Conservation (phyloP, 2,329 filamentous ascomycete species). For the Venturia effusa region DNA sequence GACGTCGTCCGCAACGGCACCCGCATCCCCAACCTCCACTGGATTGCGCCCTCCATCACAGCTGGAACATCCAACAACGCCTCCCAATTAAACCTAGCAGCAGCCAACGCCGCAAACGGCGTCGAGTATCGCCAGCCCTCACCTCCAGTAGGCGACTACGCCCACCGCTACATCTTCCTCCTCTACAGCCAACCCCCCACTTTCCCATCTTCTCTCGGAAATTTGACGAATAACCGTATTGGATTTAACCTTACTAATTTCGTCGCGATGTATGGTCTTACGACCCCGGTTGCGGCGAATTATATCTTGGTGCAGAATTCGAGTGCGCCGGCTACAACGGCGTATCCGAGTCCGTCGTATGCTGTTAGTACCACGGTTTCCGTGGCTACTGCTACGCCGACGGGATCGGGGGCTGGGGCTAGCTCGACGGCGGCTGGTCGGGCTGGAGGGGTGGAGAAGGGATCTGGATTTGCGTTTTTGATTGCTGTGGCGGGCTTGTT, state of each 20-base stretch:
- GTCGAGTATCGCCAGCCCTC: constrained; percentile 1
- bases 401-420: neutral
- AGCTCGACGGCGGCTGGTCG: neutral
- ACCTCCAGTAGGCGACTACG: neutral
- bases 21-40: constrained; percentile 2
- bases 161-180: constrained; percentile 1
- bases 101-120: neutral
- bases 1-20: constrained; percentile 1
- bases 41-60: neutral
- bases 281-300: neutral
- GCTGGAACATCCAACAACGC: neutral
- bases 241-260: neutral
- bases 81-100: neutral
- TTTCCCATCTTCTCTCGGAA: neutral
- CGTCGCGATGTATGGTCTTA: neutral
- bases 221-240: neutral
- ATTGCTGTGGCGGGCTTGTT: neutral
- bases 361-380: neutral
- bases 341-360: neutral
- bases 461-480: neutral
- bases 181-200: neutral
- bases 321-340: neutral
- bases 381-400: neutral
- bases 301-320: neutral
- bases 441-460: neutral